phyloP scores from a whole-genome alignment of 2,329 filamentous ascomycete genomes.

The Nothopassalora personata region DNA sequence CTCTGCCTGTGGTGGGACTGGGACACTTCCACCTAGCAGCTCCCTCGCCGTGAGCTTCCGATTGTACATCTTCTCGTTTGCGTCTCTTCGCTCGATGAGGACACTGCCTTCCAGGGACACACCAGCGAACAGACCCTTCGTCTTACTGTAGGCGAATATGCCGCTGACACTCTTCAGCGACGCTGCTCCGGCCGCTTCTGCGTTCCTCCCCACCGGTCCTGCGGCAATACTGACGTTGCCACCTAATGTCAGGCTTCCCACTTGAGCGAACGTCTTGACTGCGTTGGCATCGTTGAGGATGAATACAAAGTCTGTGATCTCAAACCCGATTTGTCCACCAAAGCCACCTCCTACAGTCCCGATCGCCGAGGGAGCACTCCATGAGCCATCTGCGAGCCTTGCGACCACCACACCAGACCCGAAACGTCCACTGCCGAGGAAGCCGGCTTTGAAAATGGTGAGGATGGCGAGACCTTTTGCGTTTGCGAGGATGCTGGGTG shows the following conservation, averaged over 20 bases:
- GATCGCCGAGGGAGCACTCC: slow-evolving; percentile 78
- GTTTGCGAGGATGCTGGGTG: slow-evolving; percentile 78
- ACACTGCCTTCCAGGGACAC: slow-evolving; percentile 90
- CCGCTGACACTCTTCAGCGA: slow-evolving; percentile 84
- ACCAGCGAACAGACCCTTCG: slow-evolving; percentile 92
- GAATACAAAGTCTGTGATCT: slow-evolving; percentile 93
- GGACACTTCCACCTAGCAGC: slow-evolving; percentile 71
- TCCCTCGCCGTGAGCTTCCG: slow-evolving; percentile 73
- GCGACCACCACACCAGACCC: slow-evolving; percentile 79
- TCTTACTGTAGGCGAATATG: slow-evolving; percentile 96
- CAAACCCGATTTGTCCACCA: slow-evolving; percentile 80
- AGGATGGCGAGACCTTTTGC: slow-evolving; percentile 89
- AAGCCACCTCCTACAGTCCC: slow-evolving; percentile 76
- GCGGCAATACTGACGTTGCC: slow-evolving; percentile 96
- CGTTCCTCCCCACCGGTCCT: slow-evolving; percentile 88
- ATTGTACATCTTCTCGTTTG: slow-evolving; percentile 94
- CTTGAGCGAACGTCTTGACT: slow-evolving; percentile 89
- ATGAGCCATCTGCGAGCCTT: slow-evolving; percentile 67
- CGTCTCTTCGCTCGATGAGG: slow-evolving; percentile 89
- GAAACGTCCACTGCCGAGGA: slow-evolving; percentile 75
- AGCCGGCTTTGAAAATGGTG: slow-evolving; percentile 81
- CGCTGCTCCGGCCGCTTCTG: slow-evolving; percentile 89
- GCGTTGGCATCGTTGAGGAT: slow-evolving; percentile 89
- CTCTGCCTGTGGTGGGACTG: slow-evolving; percentile 73
- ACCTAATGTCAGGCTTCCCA: slow-evolving; percentile 83